A percentile compares a stretch with the other conserved stretches of the same genome.
phyloP scores from a whole-genome alignment of 352 stramenopile species.

The Pythium rishiriense region DNA sequence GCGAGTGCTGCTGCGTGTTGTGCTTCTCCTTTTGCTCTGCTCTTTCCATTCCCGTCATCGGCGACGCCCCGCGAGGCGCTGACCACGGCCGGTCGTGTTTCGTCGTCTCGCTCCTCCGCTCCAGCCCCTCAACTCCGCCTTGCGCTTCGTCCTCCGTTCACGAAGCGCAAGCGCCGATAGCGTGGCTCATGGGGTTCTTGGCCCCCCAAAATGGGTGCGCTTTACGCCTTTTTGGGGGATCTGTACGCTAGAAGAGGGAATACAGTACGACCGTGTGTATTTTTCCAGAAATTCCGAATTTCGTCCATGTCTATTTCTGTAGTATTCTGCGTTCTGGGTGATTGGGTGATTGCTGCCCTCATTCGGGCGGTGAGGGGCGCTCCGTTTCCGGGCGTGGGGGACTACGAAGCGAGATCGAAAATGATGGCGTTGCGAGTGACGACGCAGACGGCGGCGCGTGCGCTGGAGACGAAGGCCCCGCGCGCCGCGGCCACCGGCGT shows the following conservation, averaged over 20 bases:
- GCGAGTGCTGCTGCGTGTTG: slow-evolving; percentile 16
- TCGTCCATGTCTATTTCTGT: neutral
- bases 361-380: slow-evolving; percentile 23
- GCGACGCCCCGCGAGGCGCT: neutral
- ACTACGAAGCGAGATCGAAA: neutral
- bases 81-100: neutral
- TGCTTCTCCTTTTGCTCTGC: slow-evolving; percentile 4
- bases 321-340: slow-evolving; percentile 6
- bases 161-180: slow-evolving; percentile 31
- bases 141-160: slow-evolving; percentile 25
- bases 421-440: slow-evolving; percentile 31
- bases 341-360: slow-evolving; percentile 21
- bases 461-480: slow-evolving; percentile 21
- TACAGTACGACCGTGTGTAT: slow-evolving; percentile 16
- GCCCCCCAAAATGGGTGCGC: neutral
- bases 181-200: neutral
- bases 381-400: neutral
- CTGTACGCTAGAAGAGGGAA: slow-evolving; percentile 7
- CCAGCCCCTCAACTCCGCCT: slow-evolving; percentile 9
- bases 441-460: slow-evolving; percentile 26
- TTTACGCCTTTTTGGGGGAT: slow-evolving; percentile 1
- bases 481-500: slow-evolving; percentile 2
- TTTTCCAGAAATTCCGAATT: slow-evolving; percentile 2
- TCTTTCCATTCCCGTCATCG: neutral
- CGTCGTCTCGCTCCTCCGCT: neutral